These are phyloP conservation scores for Aspergillus luchuensis DNA, from an alignment of 2,329 filamentous ascomycete genomes.

Conservation along the genomic window DNA sequence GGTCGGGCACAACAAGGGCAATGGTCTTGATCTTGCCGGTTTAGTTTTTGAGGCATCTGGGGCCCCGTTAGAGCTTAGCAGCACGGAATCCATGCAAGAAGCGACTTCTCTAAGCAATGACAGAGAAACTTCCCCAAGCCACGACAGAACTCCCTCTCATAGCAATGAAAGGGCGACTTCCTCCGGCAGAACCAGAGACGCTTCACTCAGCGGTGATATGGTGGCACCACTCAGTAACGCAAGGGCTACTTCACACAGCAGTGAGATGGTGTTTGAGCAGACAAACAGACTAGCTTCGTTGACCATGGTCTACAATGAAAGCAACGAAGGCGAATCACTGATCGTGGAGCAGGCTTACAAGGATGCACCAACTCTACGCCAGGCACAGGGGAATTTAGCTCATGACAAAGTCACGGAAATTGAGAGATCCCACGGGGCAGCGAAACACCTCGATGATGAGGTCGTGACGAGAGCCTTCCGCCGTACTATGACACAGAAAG, in stretches of 20 bases:
- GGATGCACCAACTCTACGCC: neutral
- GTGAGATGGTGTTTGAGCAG: neutral
- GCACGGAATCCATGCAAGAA: neutral
- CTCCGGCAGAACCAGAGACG: neutral
- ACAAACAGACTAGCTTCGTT: slow-evolving; percentile 8
- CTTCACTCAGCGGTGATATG: neutral
- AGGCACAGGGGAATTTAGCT: slow-evolving; percentile 5
- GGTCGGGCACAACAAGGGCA: neutral
- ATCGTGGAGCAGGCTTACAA: neutral
- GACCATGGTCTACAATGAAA: slow-evolving; percentile 1
- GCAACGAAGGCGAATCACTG: neutral
- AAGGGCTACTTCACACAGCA: neutral
- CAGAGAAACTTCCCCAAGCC: neutral
- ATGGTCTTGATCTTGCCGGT: slow-evolving; percentile 11
- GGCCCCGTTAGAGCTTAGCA: neutral
- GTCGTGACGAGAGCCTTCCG: slow-evolving; percentile 27
- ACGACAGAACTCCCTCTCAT: neutral
- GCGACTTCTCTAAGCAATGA: neutral
- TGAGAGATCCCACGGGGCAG: slow-evolving; percentile 14
- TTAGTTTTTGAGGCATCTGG: slow-evolving; percentile 3
- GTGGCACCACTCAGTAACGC: neutral
- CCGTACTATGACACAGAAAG: slow-evolving; percentile 35
- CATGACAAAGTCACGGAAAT: slow-evolving; percentile 17
- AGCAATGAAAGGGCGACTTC: neutral
- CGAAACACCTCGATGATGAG: slow-evolving; percentile 21